Conservation (phyloP, 1,284 basidiomycete genomes). For the Fomitopsis pinicola region DNA sequence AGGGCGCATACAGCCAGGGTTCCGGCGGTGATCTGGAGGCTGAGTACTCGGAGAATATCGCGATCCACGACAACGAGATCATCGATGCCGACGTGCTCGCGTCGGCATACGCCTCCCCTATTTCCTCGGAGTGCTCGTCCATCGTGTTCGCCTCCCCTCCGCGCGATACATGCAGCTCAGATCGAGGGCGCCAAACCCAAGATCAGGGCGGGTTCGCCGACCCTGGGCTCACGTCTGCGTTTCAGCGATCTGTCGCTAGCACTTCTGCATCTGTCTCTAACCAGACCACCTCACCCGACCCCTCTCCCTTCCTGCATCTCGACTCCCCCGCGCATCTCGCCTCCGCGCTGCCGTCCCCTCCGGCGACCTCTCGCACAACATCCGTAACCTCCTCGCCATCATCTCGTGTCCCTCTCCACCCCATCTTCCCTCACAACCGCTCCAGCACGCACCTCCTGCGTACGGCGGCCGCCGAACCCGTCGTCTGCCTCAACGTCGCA, state of each 20-base stretch:
- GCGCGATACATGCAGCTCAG: background rate
- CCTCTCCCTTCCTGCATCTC: background rate
- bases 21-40: conserved; percentile 1
- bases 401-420: background rate
- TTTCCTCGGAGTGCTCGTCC: conserved; percentile 1
- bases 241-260: conserved; percentile 2
- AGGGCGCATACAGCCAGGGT: background rate
- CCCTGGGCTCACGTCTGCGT: conserved; percentile 8
- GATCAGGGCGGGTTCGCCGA: background rate
- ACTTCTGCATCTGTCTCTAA: background rate
- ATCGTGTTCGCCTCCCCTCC: conserved; percentile 1
- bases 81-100: background rate
- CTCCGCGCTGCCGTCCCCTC: background rate
- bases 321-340: background rate
- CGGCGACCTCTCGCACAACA: background rate
- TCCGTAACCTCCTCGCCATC: background rate
- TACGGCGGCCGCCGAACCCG: conserved; percentile 12
- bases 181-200: background rate
- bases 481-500: conserved; percentile 15
- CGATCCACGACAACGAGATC: background rate
- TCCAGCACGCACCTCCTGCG: background rate
- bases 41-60: background rate
- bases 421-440: background rate
- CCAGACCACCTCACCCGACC: background rate
- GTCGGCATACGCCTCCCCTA: background rate